Base-by-base conservation (phyloP, 805 yeast genomes). In the Blastobotrys mokoenaii region DNA sequence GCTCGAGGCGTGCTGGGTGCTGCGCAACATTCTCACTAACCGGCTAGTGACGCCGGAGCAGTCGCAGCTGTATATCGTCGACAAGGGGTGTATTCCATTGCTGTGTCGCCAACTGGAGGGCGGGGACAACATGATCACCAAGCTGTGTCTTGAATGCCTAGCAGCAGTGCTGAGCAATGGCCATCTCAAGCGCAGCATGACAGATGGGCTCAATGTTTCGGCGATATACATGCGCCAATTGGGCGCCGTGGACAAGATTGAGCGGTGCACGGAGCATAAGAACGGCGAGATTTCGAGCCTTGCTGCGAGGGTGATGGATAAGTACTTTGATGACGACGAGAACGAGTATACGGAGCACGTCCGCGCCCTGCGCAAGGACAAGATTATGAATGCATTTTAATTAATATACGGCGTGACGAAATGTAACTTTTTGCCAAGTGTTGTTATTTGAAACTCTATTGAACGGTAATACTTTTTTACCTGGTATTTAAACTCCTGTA, bases 1-100 rank as follows among this genome's bases (percentile, higher is more conserved):
- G 66, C 90, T 89, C 66, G 97, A 89, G 71, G 97, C 97, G 3
- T 88, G 97, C 73, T 89, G 97, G 97, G 97, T 97, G 30, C 82
- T 89, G 53, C 86, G 96, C 22, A 89, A 89, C 63, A 97, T 97
- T 27, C 84, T 95, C 14, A 83, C 95, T 7, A 97, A 97, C 58
- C 96, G 96, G 18, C 73, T 86, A 57, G 72, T 81, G 38, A 83
- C 79, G 64, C 96, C 97, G 8, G 95, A 87, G 50, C 95, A 88
- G 64, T 87, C 90, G 57, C 77, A 88, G 59, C 34, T 31, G 11
- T 89, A 87, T 67, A 75, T 89, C 54, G 97, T 90, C 25, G 70
- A 74, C 51, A 97, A 89, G 70, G 97, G 96, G 41, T 86, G 96
- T 69, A 88, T 89, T 67, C 89, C 87, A 70, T 97, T 97, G 34